Conservation (phyloP, 345 rosid genomes). For the Excoecaria cochinchinensis region DNA sequence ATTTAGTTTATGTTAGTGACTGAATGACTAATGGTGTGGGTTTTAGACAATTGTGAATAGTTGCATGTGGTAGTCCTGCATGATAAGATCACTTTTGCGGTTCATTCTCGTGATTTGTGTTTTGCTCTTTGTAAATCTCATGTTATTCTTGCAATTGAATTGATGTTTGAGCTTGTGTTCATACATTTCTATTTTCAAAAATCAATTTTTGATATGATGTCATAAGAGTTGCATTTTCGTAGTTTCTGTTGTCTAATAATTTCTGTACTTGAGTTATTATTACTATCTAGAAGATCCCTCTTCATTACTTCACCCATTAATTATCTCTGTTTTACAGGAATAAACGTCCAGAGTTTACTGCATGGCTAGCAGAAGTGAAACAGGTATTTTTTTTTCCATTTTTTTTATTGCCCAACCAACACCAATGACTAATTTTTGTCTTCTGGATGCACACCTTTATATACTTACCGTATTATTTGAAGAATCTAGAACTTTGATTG, state of each 20-base stretch:
- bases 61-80: not conserved
- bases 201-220: not conserved
- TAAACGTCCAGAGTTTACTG: conserved; percentile 96
- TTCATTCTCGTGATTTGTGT: not conserved
- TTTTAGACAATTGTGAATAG: not conserved
- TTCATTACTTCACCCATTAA: not conserved
- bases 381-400: conserved; percentile 45
- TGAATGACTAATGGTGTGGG: not conserved
- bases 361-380: conserved; percentile 92
- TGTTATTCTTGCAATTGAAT: not conserved
- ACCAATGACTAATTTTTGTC: not conserved
- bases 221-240: not conserved
- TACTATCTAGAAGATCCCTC: not conserved
- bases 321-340: conserved; percentile 48
- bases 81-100: not conserved
- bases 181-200: not conserved
- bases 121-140: not conserved
- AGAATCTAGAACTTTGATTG: not conserved
- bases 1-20: not conserved
- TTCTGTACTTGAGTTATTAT: not conserved
- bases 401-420: not conserved
- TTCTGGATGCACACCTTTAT: not conserved
- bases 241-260: not conserved
- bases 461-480: not conserved
- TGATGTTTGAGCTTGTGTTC: not conserved